Evolutionary conservation across 202 grass and related monocot species (phyloP), one percentile per base, ranked within the genome.

Genomic region (Zoysia matrella): DNA sequence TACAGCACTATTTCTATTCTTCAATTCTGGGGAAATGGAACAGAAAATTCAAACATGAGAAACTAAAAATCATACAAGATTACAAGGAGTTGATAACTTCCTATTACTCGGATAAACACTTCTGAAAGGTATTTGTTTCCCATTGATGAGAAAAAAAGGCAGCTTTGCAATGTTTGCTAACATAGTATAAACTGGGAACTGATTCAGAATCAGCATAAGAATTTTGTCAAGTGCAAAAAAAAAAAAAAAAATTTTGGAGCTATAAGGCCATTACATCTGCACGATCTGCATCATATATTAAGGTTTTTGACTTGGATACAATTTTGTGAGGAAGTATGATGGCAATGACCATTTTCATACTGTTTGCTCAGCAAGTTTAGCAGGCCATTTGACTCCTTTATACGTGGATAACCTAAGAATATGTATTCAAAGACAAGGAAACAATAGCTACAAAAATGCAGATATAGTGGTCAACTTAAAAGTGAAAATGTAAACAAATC

Each of bases 1-100:
- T 56, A 87, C 86, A 54, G 75, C 65, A 80, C 74, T 86, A 61
- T 86, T 77, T 91, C 78, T 84, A 60, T 78, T 87, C 77, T 91
- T 97, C 66, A 97, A 44, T 83, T 89, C 93, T 97, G 81, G 3
- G 1, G 30, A 47, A 77, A 76, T 47, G 11, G 57, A 13, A 62
- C 1, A 73, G 73, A 14, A 15, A 22, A 58, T 13, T 10, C 10
- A 7, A 56, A 12, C 48, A 41, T 58, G 30, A 52, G 2, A 80
- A 51, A 0, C n/a, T 60, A 52, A 67, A 43, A 8, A 54, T 43
- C 4, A 2, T 14, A 44, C 9, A 52, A 7, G 16, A 80, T 8
- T 78, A 43, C 1, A 50, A 86, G 18, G 30, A 69, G 8, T 9
- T 67, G 45, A 44, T 16, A 12, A 2, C 52, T 60, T 51, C 11